A percentile compares a stretch with the other conserved stretches of the same genome.
Conservation (phyloP, 768 basidiomycete species). For the Lactarius sanguifluus region DNA sequence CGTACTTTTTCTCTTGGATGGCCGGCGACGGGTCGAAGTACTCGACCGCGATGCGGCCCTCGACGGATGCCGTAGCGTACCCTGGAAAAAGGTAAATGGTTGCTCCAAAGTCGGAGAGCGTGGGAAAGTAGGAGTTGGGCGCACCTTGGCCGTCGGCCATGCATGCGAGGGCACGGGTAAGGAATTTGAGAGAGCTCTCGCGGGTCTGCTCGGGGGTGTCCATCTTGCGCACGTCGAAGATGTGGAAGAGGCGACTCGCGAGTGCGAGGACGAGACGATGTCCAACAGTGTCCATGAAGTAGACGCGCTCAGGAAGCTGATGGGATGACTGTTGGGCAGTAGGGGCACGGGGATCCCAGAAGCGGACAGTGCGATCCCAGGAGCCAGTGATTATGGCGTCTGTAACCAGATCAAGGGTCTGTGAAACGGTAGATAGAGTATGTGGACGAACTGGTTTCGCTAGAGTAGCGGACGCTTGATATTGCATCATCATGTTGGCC, state of each 20-base stretch:
- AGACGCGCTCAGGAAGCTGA: constrained; percentile 78
- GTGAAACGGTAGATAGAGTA: not conserved
- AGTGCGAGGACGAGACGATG: constrained; percentile 87
- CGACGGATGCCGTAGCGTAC: constrained; percentile 90
- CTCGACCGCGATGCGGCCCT: constrained; percentile 96
- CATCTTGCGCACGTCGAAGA: constrained; percentile 86
- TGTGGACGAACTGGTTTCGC: constrained; percentile 55
- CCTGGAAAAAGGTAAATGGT: constrained; percentile 45
- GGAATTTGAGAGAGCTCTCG: constrained; percentile 93
- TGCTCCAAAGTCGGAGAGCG: constrained; percentile 2
- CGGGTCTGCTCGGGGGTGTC: constrained; percentile 69
- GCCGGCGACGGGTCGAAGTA: constrained; percentile 85
- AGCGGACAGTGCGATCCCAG: constrained; percentile 86
- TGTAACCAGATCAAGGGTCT: constrained; percentile 33
- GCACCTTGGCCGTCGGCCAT: constrained; percentile 91
- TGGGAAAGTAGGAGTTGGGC: constrained; percentile 7
- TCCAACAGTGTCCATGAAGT: constrained; percentile 76
- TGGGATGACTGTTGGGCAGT: constrained; percentile 59
- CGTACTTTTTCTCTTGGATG: constrained; percentile 86
- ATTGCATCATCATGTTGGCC: constrained; percentile 83
- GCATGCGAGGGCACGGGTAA: constrained; percentile 88
- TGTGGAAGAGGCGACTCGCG: constrained; percentile 87
- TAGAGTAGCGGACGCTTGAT: constrained; percentile 70
- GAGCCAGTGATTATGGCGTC: constrained; percentile 81
- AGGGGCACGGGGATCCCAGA: constrained; percentile 79